These are phyloP conservation scores for Leishmania mexicana DNA, from an alignment of 208 protist genomes.

Conservation along the genomic window DNA sequence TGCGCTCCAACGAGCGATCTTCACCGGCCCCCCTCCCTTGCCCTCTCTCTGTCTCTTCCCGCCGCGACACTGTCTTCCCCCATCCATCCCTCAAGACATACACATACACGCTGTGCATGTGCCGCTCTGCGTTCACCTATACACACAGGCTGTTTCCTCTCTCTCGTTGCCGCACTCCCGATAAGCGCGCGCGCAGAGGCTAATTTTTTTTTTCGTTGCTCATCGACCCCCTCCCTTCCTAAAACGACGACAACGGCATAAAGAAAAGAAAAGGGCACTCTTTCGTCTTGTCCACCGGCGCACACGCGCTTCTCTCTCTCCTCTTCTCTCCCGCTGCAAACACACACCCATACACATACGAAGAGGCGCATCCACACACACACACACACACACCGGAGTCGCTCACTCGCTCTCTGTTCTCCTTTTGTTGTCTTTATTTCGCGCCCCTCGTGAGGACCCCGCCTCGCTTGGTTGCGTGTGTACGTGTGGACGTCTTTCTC, in stretches of 20 bases:
- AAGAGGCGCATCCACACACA: constrained; percentile 7
- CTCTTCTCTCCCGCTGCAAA: neutral
- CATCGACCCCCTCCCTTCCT: neutral
- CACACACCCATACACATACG: constrained; percentile 11
- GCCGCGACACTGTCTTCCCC: neutral
- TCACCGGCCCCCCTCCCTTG: neutral
- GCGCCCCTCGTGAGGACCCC: neutral
- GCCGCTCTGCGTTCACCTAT: neutral
- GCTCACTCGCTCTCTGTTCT: neutral
- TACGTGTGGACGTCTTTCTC: neutral
- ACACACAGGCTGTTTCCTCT: neutral
- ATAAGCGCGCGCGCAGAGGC: neutral
- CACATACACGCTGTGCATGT: neutral
- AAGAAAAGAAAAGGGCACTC: neutral
- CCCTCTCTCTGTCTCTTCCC: neutral
- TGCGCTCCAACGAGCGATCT: neutral
- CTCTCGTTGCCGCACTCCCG: neutral
- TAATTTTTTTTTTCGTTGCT: neutral
- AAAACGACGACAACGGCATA: neutral
- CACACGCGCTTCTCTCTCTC: neutral
- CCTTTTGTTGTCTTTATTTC: neutral
- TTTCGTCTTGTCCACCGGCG: neutral
- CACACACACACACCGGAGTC: neutral
- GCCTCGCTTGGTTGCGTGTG: neutral
- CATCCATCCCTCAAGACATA: neutral